These are phyloP conservation scores for Colletotrichum musae DNA, from an alignment of 2,329 filamentous ascomycete genomes.

Conservation along the genomic window DNA sequence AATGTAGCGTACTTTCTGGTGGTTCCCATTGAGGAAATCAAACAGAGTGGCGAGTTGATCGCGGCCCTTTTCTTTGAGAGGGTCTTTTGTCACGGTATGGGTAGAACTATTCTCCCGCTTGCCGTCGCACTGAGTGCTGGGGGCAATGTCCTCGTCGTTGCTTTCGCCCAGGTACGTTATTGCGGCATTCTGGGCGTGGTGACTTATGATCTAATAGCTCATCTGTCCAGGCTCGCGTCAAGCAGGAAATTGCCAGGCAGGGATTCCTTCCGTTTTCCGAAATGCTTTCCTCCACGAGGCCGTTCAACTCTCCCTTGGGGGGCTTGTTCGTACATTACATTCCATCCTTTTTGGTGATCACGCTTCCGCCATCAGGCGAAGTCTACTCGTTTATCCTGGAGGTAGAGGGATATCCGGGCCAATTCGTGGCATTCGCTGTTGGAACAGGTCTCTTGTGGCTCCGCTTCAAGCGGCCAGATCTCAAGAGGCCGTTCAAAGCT, in stretches of 20 bases:
- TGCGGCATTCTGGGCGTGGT: neutral
- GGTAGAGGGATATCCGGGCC: conserved; percentile 77
- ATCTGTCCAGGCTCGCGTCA: conserved; percentile 70
- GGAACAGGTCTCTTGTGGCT: conserved; percentile 73
- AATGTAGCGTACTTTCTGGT: conserved; percentile 76
- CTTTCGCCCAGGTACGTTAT: conserved; percentile 71
- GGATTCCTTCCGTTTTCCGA: conserved; percentile 77
- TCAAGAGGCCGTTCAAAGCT: conserved; percentile 75
- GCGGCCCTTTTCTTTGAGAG: conserved; percentile 77
- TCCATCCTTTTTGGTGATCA: conserved; percentile 77
- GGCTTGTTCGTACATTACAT: conserved; percentile 79
- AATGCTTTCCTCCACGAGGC: conserved; percentile 73
- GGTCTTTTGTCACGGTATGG: conserved; percentile 72
- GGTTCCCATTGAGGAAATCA: conserved; percentile 77
- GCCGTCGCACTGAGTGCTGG: conserved; percentile 77
- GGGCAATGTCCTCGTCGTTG: conserved; percentile 82
- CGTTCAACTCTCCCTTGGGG: conserved; percentile 77
- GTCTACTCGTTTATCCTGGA: conserved; percentile 83
- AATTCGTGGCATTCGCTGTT: conserved; percentile 72
- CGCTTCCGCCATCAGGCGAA: conserved; percentile 73
- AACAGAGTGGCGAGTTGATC: conserved; percentile 75
- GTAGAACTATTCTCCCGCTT: conserved; percentile 71
- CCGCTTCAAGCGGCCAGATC: conserved; percentile 70
- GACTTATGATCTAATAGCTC: conserved; percentile 43
- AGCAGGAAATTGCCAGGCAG: conserved; percentile 80